Base-by-base conservation (phyloP, 495 filamentous ascomycete species). In the Delitschia confertaspora region DNA sequence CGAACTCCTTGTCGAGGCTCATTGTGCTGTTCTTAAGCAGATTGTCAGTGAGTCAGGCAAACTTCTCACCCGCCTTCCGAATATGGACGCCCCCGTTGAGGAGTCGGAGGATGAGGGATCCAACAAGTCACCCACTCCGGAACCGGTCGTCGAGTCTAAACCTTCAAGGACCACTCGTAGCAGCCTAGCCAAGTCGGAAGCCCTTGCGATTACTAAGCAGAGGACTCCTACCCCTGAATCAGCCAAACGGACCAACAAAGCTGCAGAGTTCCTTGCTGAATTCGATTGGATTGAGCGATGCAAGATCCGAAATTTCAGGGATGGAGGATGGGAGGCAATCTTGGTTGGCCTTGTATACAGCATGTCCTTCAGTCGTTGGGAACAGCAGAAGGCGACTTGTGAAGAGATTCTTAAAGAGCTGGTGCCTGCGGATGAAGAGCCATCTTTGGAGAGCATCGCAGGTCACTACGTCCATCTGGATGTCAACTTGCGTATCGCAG, bases 251-350 rank as follows among this genome's bases (percentile, higher is more conserved):
- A 25, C 44, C 3, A 60, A 67, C 40, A 82, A 82, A 22, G 91
- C 87, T n/a, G 71, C 75, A 6, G 88, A 95, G 54, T 74, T 93
- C 57, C 68, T 85, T 24, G 66, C 67, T 0, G 72, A 73, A 3
- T 83, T 82, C 48, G 72, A 79, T 45, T 98, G 91, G 91, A 78
- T 91, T 48, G 80, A 91, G 50, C 77, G 81, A 33, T 67, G 94
- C 14, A 75, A 76, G 53, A 81, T 82, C 46, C 80, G 91, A 8
- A 82, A 95, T 51, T 95, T 95, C 63, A 72, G 79, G 38, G 76
- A 91, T 27, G 93, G 89, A 37, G 88, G 86, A 22, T 98, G 91
- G 91, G 74, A 95, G 56, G 55, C 84, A 44, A 87, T 95, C 41
- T 72, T 98, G 58, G 78, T 94, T 22, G 91, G 91, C 8, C 65